Percentiles rank a stretch among this genome's conserved stretches.
phyloP scores from a whole-genome alignment of 305 asterid species.

The Plantago coronopus region DNA sequence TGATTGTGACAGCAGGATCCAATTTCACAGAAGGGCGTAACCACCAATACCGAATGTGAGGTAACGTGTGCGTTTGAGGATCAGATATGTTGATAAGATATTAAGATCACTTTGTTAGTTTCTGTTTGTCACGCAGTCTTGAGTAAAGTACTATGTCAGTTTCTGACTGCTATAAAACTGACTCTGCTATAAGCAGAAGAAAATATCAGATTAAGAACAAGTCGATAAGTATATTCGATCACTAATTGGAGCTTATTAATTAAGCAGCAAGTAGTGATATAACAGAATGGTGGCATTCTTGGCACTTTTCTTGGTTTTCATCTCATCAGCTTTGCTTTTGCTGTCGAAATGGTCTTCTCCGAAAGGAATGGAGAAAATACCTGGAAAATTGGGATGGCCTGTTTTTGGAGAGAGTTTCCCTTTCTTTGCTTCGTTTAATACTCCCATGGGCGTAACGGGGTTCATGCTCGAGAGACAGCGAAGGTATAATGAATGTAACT shows the following conservation, averaged over 20 bases:
- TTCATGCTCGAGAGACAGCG: slow-evolving; percentile 68
- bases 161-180: not conserved
- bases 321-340: slow-evolving; percentile 27
- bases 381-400: slow-evolving; percentile 78
- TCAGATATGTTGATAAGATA: not conserved
- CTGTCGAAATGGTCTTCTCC: slow-evolving; percentile 43
- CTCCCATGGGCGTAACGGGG: slow-evolving; percentile 57
- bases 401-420: slow-evolving; percentile 64
- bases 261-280: too few species aligned
- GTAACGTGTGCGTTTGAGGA: not conserved
- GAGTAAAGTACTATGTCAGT: not conserved
- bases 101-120: not conserved
- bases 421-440: slow-evolving; percentile 57
- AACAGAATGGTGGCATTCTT: slow-evolving; percentile 27
- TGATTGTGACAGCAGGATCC: not conserved
- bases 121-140: not conserved
- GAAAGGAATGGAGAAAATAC: slow-evolving; percentile 53
- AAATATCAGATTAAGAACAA: too few species aligned
- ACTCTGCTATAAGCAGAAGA: not conserved
- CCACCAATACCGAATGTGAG: not conserved
- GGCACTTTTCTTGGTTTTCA: slow-evolving; percentile 32
- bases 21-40: not conserved
- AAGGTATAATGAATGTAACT: slow-evolving; percentile 30
- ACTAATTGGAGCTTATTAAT: not conserved
- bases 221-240: too few species aligned